Evolutionary conservation across 495 filamentous ascomycete species (phyloP), one percentile per base, ranked within the genome.

Genomic region (Alectoria sarmentosa): DNA sequence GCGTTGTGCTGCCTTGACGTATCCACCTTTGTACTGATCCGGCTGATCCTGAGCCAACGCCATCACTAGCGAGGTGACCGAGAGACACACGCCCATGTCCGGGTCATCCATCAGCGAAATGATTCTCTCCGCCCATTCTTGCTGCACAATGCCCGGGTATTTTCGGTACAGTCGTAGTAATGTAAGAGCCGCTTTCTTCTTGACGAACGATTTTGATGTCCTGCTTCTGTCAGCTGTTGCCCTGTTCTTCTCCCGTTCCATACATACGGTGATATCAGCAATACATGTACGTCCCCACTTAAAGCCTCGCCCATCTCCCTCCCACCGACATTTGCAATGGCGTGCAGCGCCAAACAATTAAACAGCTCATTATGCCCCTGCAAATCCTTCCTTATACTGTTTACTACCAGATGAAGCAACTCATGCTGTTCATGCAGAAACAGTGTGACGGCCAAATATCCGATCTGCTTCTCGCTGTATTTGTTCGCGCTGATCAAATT

Each of bases 381-480:
- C 60, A 99, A 73, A 71, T 99, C 95, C 75, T 99, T 99, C 67
- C 94, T 82, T 75, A 99, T 98, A 72, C 94, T 98, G 78, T 99
- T 99, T 62, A 99, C 91, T 30, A 98, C 95, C 65, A 99, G 76
- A 74, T 97, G 95, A 58, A 99, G 76, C 62, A 99, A 81, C 70
- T 99, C 95, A 77, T 99, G 95, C 67, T 96, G 82, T 74, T 99
- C 95, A 76, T 99, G 94, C 32, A 99, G 79, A 75, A 99, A 98
- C 42, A 99, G 80, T 5, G 95, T 99, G 70, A 99, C 94, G 10
- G 94, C 95, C 67, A 99, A 80, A 72, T 99, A 99, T 57, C 95
- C 95, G 69, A 99, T 99, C 78, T 99, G 95, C 79, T 99, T 99
- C 75, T 99, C 95, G 8, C 94, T 98, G 76, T 97, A 99, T 73